Evolutionary conservation across 495 filamentous ascomycete species (phyloP).

Genomic region (Melanomma pulvis-pyrius): DNA sequence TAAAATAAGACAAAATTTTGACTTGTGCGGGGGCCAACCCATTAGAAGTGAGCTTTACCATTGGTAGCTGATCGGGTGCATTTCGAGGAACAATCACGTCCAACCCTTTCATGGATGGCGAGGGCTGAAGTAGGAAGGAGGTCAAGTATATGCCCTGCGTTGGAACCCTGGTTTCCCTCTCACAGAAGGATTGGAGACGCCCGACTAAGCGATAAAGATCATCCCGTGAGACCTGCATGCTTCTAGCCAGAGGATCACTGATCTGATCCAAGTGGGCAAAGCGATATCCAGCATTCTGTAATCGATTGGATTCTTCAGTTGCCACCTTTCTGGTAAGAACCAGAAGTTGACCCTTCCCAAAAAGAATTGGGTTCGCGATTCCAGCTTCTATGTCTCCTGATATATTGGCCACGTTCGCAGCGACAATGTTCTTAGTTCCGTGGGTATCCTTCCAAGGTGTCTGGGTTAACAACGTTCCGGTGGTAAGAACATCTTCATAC

Average conservation of each 20-base stretch:
- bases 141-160: constrained; percentile 73
- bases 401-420: constrained; percentile 9
- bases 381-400: constrained; percentile 23
- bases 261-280: constrained; percentile 75
- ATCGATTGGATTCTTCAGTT: constrained; percentile 57
- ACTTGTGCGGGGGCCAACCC: constrained; percentile 62
- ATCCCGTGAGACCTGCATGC: constrained; percentile 67
- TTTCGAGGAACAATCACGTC: constrained; percentile 65
- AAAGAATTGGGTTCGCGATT: constrained; percentile 40
- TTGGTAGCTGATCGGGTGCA: constrained; percentile 68
- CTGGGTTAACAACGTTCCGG: constrained; percentile 21
- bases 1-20: constrained; percentile 53
- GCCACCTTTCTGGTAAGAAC: constrained; percentile 74
- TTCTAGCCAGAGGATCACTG: constrained; percentile 63
- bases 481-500: constrained; percentile 76
- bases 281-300: constrained; percentile 74
- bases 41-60: constrained; percentile 59
- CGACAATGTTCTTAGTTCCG: constrained; percentile 11
- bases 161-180: constrained; percentile 52
- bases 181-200: constrained; percentile 63
- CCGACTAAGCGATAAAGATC: constrained; percentile 59
- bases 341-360: constrained; percentile 72
- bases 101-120: constrained; percentile 61
- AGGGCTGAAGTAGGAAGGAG: constrained; percentile 72
- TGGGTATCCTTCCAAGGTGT: background rate